Evolutionary conservation across 352 stramenopile species (phyloP).

Genomic region (Phytopythium vexans): DNA sequence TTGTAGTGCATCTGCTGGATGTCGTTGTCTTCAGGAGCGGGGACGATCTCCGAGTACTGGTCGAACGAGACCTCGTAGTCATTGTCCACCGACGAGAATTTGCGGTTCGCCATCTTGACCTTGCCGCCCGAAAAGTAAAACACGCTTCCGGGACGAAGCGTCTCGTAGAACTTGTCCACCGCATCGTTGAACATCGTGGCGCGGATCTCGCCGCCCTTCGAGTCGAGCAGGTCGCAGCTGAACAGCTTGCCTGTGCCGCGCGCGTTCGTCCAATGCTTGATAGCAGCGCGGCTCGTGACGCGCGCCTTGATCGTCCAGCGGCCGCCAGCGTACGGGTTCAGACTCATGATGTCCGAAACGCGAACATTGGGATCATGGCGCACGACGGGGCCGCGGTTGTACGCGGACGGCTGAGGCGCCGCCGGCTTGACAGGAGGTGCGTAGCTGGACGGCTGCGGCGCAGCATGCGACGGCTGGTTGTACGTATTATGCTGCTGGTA

Average conservation of each 20-base stretch:
- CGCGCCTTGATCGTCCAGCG: conserved; percentile 97
- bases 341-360: conserved; percentile 78
- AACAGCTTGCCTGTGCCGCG: conserved; percentile 96
- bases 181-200: conserved; percentile 99
- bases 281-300: conserved; percentile 90
- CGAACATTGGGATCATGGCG: conserved; percentile 81
- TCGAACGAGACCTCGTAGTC: conserved; percentile 99
- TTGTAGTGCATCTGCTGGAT: conserved; percentile 92
- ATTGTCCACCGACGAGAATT: conserved; percentile 96
- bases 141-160: conserved; percentile 84
- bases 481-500: conserved; percentile 43
- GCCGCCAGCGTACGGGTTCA: conserved; percentile 94
- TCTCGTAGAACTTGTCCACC: conserved; percentile 96
- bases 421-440: conserved; percentile 20
- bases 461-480: conserved; percentile 13
- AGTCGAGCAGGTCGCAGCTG: conserved; percentile 95
- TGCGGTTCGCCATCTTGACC: conserved; percentile 97
- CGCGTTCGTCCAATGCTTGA: conserved; percentile 96
- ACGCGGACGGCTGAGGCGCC: conserved; percentile 23
- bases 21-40: conserved; percentile 81
- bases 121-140: conserved; percentile 95
- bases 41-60: conserved; percentile 92
- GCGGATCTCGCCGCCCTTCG: conserved; percentile 94
- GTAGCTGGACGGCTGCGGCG: conserved; percentile 20
- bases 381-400: conserved; percentile 78